A percentile compares a stretch with the other conserved stretches of the same genome.
Evolutionary conservation across 306 rosid genomes (phyloP).

Genomic region (Delonix regia): DNA sequence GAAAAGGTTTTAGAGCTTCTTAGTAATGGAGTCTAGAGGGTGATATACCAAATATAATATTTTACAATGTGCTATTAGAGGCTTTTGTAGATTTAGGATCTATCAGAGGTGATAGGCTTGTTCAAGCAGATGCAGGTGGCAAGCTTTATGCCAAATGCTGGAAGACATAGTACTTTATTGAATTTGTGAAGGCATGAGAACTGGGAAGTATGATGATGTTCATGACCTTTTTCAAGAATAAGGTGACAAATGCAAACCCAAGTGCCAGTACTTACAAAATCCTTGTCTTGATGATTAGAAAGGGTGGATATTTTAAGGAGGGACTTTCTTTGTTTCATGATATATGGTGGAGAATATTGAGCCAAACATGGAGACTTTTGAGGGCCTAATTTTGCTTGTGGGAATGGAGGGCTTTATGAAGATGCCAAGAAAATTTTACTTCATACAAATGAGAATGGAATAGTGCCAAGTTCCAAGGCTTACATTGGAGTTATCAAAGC

Average conservation of each 20-base stretch:
- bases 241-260: too few species aligned
- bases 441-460: too few species aligned
- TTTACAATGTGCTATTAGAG: slow-evolving; percentile 77
- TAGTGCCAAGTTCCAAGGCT: too few species aligned
- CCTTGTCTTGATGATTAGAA: slow-evolving; percentile 49
- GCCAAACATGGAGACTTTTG: too few species aligned
- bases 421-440: too few species aligned
- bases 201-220: slow-evolving; percentile 82
- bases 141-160: not conserved
- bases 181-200: slow-evolving; percentile 74
- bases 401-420: too few species aligned
- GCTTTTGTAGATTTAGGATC: slow-evolving; percentile 70
- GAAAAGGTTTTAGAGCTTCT: slow-evolving; percentile 78
- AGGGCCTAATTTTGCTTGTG: too few species aligned
- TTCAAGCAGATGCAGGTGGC: too few species aligned
- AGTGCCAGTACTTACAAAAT: slow-evolving; percentile 73
- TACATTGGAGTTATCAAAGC: too few species aligned
- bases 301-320: too few species aligned
- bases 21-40: slow-evolving; percentile 78
- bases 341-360: too few species aligned
- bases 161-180: slow-evolving; percentile 74
- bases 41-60: slow-evolving; percentile 61
- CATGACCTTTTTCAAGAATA: slow-evolving; percentile 77
- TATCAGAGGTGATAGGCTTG: slow-evolving; percentile 53
- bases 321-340: too few species aligned